phyloP scores from a whole-genome alignment of 441 rosid species.

The Adansonia rubrostipa region DNA sequence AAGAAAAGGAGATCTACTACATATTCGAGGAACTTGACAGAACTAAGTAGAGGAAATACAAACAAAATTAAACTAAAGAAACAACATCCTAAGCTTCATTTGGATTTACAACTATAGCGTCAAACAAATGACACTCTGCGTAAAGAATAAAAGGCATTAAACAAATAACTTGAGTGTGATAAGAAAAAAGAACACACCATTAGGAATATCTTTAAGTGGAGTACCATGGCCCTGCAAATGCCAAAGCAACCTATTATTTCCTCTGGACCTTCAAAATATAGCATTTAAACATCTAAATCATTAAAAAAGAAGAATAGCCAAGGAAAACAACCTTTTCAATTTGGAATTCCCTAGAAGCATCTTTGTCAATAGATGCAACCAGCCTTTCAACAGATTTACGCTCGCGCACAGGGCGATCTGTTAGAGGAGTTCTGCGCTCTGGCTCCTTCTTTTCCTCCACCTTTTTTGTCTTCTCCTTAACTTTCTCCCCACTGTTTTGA shows the following conservation, averaged over 20 bases:
- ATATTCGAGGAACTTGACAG: conserved; percentile 5
- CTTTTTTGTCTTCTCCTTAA: conserved; percentile 44
- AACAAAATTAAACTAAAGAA: background rate
- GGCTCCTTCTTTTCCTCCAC: conserved; percentile 48
- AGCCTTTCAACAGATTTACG: conserved; percentile 93
- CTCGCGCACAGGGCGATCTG: conserved; percentile 90
- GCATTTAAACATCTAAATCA: background rate
- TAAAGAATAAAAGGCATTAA: background rate
- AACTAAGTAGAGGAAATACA: background rate
- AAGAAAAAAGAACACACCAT: conserved; percentile 54
- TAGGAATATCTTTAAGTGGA: conserved; percentile 84
- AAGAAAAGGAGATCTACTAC: background rate
- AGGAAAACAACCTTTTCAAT: conserved; percentile 67
- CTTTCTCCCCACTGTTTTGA: conserved; percentile 47
- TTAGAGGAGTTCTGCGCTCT: conserved; percentile 67
- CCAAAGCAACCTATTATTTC: conserved; percentile 34
- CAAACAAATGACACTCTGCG: no score
- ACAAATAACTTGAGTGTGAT: background rate
- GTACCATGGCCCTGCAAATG: conserved; percentile 83
- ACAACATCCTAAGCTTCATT: background rate
- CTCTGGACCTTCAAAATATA: background rate
- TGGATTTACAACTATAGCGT: background rate
- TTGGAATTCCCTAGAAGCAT: conserved; percentile 68
- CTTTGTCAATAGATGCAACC: conserved; percentile 78
- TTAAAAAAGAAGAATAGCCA: conserved; percentile 20